Percentiles rank a stretch among this genome's conserved stretches.
Evolutionary conservation across 169 alveolate species (phyloP).

Genomic region (Perkinsus chesapeaki): DNA sequence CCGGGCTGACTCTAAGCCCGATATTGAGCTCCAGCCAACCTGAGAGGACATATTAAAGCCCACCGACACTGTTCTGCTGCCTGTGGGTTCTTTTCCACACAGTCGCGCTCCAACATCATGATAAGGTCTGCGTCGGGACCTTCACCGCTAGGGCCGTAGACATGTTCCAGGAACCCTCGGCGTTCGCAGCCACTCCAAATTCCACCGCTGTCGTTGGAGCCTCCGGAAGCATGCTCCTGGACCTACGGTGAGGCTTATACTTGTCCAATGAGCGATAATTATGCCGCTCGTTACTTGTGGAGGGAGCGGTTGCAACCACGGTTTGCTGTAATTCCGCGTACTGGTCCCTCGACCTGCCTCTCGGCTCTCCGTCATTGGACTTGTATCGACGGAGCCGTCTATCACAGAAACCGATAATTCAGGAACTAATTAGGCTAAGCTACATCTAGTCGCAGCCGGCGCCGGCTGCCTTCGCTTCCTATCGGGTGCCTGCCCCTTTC

Average conservation of each 20-base stretch:
- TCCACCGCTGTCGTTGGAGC: neutral
- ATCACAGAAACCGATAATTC: neutral
- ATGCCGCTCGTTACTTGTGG: neutral
- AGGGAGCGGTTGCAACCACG: neutral
- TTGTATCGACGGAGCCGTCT: neutral
- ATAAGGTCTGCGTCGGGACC: neutral
- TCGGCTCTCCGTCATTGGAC: neutral
- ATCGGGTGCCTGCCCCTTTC: neutral
- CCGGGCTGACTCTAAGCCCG: constrained; percentile 74
- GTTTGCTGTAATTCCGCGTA: neutral
- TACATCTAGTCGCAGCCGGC: neutral
- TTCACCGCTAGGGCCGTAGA: neutral
- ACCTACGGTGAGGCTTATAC: neutral
- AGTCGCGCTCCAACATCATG: neutral
- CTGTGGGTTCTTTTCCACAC: neutral
- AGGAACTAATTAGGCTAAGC: neutral
- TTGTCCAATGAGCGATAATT: too few relatives aligned
- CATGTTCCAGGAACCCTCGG: neutral
- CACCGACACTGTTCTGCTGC: neutral
- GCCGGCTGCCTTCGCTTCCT: neutral
- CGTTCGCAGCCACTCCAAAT: neutral
- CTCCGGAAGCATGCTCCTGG: neutral
- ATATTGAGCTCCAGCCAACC: neutral
- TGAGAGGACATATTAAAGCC: neutral
- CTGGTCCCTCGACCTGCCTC: neutral